Evolutionary conservation across 345 rosid genomes (phyloP), one percentile per base, ranked within the genome.

Genomic region (Triadica sebifera): DNA sequence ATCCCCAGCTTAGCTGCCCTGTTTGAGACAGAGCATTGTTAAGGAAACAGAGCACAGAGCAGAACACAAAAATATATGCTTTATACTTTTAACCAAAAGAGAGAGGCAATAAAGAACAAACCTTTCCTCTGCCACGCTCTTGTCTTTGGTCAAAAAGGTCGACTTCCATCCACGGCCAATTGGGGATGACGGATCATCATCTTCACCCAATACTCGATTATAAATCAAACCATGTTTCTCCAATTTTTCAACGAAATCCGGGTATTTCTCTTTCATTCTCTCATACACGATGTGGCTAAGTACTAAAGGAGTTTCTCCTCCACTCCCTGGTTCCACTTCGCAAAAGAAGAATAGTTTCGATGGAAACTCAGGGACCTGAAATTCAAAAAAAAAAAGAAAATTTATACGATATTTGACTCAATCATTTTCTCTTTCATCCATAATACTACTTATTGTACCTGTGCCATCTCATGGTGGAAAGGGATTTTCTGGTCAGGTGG

Each of bases 131-230:
- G 97, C 97, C 3, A 91, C 74, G 45, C 57, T 81, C 87, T 85
- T 89, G 82, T 94, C 90, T 0, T 87, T 75, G 0, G 97, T 94
- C 84, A 89, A 76, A 87, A 94, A 94, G 0, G 97, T 90, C 0
- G 97, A 94, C 80, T 94, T 94, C 98, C 98, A 94, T 0, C 97
- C 94, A 5, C 98, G 93, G 45, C 98, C 98, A 69, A 92, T 90
- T 2, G 96, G 92, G 8, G 98, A 92, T 0, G 96, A 86, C 9
- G 93, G 93, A 69, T 94, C 91, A 52, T 92, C 94, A 6, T 79
- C 90, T 74, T 92, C 98, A 11, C 91, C 92, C 51, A 92, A 74
- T 19, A 94, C 86, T 67, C 94, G 83, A 8, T 80, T 86, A 45
- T 92, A 94, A 12, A 92, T 51, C 81, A 94, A 74, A 13, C 95